Percentiles rank a stretch among this genome's conserved stretches.
Evolutionary conservation across 768 basidiomycete species (phyloP).

Genomic region (Lactarius evosmus): DNA sequence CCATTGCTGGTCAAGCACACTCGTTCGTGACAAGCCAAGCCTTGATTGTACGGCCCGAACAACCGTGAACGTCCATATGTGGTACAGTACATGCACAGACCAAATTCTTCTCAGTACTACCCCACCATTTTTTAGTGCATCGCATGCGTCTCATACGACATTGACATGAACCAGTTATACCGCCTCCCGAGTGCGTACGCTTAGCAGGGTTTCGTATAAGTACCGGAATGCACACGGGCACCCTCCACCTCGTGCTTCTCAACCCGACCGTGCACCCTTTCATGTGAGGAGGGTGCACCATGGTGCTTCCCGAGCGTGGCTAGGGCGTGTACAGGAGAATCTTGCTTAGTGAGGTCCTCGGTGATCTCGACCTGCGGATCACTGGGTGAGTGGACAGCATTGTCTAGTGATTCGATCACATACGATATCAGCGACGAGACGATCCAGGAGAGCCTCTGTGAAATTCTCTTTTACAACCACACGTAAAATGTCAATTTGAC

Average conservation of each 20-base stretch:
- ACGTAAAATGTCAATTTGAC: slow-evolving; percentile 55
- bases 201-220: slow-evolving; percentile 68
- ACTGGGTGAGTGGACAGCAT: slow-evolving; percentile 1
- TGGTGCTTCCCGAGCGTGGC: slow-evolving; percentile 38
- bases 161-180: not conserved
- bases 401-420: slow-evolving; percentile 31
- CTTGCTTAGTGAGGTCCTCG: slow-evolving; percentile 48
- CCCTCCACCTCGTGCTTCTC: slow-evolving; percentile 40
- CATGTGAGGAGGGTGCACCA: slow-evolving; percentile 35
- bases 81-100: not conserved
- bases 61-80: not conserved
- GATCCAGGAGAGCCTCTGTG: slow-evolving; percentile 46
- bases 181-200: not conserved
- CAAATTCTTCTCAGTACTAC: not conserved
- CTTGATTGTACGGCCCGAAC: slow-evolving; percentile 1
- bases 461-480: slow-evolving; percentile 59
- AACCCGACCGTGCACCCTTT: slow-evolving; percentile 44
- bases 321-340: slow-evolving; percentile 53
- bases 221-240: slow-evolving; percentile 51
- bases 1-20: slow-evolving; percentile 36
- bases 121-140: not conserved
- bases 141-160: not conserved
- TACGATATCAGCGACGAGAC: slow-evolving; percentile 67
- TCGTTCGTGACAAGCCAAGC: not conserved
- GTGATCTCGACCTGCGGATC: slow-evolving; percentile 56